phyloP scores from a whole-genome alignment of 169 alveolate species.

The Plasmodium ovale region DNA sequence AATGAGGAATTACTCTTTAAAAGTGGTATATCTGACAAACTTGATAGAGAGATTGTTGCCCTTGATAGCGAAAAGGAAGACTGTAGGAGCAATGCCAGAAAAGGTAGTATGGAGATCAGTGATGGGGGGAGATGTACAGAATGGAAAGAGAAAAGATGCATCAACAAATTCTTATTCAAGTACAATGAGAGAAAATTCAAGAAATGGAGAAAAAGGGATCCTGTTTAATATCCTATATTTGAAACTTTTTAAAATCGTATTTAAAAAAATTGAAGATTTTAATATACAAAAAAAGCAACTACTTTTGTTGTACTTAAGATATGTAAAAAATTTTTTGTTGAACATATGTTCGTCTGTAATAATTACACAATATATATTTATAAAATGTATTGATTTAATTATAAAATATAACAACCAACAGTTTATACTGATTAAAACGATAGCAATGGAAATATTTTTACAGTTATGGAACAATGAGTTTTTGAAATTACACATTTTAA shows the following conservation, averaged over 20 bases:
- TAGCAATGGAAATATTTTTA: slow-evolving; percentile 55
- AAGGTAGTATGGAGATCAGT: neutral
- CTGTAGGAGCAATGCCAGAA: neutral
- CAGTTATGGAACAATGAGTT: slow-evolving; percentile 74
- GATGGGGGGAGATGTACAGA: neutral
- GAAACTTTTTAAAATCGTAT: slow-evolving; percentile 31
- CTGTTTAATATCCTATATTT: slow-evolving; percentile 56
- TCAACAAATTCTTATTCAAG: neutral
- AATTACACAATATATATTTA: slow-evolving; percentile 63
- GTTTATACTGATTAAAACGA: slow-evolving; percentile 47
- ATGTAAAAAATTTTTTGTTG: slow-evolving; percentile 59
- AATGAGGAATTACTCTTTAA: slow-evolving; percentile 29
- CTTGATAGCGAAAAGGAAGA: slow-evolving; percentile 4
- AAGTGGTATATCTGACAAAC: slow-evolving; percentile 10
- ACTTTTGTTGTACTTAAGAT: slow-evolving; percentile 27
- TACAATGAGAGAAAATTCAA: too few relatives aligned
- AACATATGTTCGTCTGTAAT: slow-evolving; percentile 47
- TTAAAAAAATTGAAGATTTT: slow-evolving; percentile 36
- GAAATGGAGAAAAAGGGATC: neutral
- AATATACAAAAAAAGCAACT: slow-evolving; percentile 43
- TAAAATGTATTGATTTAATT: slow-evolving; percentile 57
- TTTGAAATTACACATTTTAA: slow-evolving; percentile 15
- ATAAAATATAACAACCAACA: slow-evolving; percentile 67
- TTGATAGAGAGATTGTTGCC: slow-evolving; percentile 57
- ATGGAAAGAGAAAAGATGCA: neutral